Base-by-base conservation (phyloP, 2,329 filamentous ascomycete genomes). In the Fusarium veterinarium region DNA sequence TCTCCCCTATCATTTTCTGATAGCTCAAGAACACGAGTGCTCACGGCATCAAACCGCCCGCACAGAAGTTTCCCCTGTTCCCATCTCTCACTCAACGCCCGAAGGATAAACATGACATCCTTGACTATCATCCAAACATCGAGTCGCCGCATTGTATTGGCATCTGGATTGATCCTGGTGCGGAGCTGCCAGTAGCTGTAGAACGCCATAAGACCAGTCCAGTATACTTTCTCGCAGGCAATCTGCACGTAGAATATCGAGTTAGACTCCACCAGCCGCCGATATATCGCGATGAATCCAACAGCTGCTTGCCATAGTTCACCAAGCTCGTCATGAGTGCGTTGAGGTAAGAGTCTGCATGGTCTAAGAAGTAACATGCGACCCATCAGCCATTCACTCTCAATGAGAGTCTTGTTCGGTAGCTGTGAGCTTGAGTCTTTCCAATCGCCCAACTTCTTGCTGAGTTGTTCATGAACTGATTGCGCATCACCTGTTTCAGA, bases 351-450 rank as follows among this genome's bases (percentile, higher is more conserved):
- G 1, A 40, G 1, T 4, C n/a, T 41, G 2, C 63, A 67, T 1
- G 64, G 63, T 0, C 64, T 48, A 1, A 67, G 7, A 0, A 67
- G 25, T 7, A 67, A 33, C 55, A 67, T 67, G 2, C 64, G 55
- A 0, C 64, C 64, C 63, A 67, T 67, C 10, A 67, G 13, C 55
- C 64, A 67, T 53, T 67, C 63, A 17, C 64, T 67, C 10, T 67
- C 64, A 6, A 67, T 31, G 0, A 67, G 63, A 5, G 41, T 38
- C 8, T 45, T 53, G 6, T 59, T 62, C 4, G 64, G 64, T n/a
- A 67, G 25, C 2, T 55, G 63, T 14, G 46, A 48, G 3, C 64
- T 67, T 7, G 41, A 48, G 8, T 67, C 46, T 48, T 62, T 67
- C 63, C 64, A 67, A 14, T 30, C 19, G 2, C 20, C 19, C 16